phyloP scores from a whole-genome alignment of 305 asterid species.

The Fraxinus xanthoxyloides region DNA sequence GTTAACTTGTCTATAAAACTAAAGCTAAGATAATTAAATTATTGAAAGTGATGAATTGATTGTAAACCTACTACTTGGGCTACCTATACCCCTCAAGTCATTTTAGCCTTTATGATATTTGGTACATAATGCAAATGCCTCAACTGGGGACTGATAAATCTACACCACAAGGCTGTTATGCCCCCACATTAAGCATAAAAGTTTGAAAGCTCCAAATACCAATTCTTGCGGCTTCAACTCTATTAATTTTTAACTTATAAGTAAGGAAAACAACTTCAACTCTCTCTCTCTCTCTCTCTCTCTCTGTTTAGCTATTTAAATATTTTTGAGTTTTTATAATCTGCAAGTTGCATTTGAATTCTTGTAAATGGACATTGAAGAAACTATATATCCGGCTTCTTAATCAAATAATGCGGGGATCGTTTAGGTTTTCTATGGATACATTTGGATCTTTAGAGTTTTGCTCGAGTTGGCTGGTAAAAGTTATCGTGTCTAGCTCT shows the following conservation, averaged over 20 bases:
- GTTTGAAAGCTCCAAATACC: constrained; percentile 43
- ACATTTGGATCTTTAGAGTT: not conserved
- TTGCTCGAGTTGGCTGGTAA: not conserved
- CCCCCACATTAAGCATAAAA: constrained; percentile 17
- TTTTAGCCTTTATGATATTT: constrained; percentile 4
- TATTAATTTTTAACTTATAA: not conserved
- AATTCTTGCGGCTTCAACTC: constrained; percentile 12
- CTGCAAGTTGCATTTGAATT: too few relatives aligned
- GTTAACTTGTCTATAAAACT: not conserved
- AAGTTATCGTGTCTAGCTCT: not conserved
- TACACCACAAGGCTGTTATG: constrained; percentile 25
- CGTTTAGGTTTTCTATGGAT: not conserved
- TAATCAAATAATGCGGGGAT: not conserved
- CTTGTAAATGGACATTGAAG: too few relatives aligned
- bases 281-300: not conserved
- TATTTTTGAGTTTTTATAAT: not conserved
- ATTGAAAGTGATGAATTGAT: not conserved
- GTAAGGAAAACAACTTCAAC: not conserved
- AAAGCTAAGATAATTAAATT: not conserved
- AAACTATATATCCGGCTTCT: too few relatives aligned
- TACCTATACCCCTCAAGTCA: constrained; percentile 5
- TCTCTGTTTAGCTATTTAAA: not conserved
- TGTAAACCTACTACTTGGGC: constrained; percentile 26
- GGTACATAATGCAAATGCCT: constrained; percentile 9
- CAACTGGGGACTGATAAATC: constrained; percentile 2